Evolutionary conservation across 1,284 basidiomycete genomes (phyloP), one percentile per base, ranked within the genome.

Genomic region (Stereum hirsutum): DNA sequence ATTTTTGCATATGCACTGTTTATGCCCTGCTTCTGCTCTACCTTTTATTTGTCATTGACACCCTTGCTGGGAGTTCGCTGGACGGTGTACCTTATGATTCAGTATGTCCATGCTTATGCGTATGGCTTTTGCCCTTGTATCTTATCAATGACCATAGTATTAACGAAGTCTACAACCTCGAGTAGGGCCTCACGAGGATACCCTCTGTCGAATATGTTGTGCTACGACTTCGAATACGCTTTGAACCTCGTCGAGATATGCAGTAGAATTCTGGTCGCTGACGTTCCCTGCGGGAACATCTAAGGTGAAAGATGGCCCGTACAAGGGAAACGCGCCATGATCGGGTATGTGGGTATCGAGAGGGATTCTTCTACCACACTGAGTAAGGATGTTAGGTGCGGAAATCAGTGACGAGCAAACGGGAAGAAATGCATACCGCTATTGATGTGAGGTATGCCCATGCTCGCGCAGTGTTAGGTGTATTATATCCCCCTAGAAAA

Each of bases 401-500:
- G 6, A 6, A 31, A 11, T 15, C 6, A 4, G 20, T 3, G 20
- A 15, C 6, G 26, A 2, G 36, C 28, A 23, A 36, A 7, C 24
- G 44, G 35, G 34, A 35, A 41, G 17, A 62, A n/a, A n/a, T n/a
- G n/a, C 79, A 54, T 50, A 89, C 85, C 21, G 78, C 74, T 2
- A 86, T 64, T 0, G 83, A 81, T 0, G 89, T 94, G 14, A 92
- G 63, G 51, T 80, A 80, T 0, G 89, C 71, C 89, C 89, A 95
- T 0, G 86, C 85, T 15, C 90, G 74, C 1, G 91, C 89, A 1
- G 80, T 79, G 52, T 94, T 94, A 0, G 86, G 68, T 11, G 76
- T 75, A 54, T 86, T 70, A 55, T 95, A 95, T 0, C 92, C 92
- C 5, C 90, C 89, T 74, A 46, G 1, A 1, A 25, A 8, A 2